Conservation (phyloP, 148 eudicot species). For the Dysphania ambrosioides region DNA sequence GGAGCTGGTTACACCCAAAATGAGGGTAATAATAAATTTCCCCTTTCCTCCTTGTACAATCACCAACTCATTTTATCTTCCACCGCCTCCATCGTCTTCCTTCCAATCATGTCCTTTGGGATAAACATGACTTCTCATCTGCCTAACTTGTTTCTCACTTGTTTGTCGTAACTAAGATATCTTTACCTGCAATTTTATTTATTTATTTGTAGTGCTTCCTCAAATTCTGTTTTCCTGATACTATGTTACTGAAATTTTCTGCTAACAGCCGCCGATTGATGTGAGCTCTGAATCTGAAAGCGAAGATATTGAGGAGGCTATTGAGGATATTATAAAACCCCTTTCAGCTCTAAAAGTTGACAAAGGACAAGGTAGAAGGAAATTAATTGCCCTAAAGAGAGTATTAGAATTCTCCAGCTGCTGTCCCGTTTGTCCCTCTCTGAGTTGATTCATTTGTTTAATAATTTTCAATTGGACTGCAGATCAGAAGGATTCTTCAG, state of each 20-base stretch:
- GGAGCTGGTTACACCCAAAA: no score
- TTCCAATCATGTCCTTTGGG: neutral
- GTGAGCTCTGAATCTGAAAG: slow-evolving; percentile 69
- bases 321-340: slow-evolving; percentile 61
- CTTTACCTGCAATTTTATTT: neutral
- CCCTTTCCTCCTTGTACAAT: no score
- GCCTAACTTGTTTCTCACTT: neutral
- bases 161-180: neutral
- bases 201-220: neutral
- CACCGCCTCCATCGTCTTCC: neutral
- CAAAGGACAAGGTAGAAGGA: slow-evolving; percentile 40
- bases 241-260: neutral
- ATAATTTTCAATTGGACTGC: slow-evolving; percentile 19
- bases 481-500: slow-evolving; percentile 43
- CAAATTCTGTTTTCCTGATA: neutral
- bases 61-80: neutral
- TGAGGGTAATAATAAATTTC: no score
- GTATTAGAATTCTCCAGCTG: neutral
- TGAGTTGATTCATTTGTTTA: neutral
- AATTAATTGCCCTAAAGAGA: neutral
- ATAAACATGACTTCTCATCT: neutral
- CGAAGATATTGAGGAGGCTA: slow-evolving; percentile 42
- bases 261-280: slow-evolving; percentile 25
- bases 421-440: neutral
- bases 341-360: slow-evolving; percentile 53